phyloP scores from a whole-genome alignment of 345 rosid genomes.

The Heritiera fomes region DNA sequence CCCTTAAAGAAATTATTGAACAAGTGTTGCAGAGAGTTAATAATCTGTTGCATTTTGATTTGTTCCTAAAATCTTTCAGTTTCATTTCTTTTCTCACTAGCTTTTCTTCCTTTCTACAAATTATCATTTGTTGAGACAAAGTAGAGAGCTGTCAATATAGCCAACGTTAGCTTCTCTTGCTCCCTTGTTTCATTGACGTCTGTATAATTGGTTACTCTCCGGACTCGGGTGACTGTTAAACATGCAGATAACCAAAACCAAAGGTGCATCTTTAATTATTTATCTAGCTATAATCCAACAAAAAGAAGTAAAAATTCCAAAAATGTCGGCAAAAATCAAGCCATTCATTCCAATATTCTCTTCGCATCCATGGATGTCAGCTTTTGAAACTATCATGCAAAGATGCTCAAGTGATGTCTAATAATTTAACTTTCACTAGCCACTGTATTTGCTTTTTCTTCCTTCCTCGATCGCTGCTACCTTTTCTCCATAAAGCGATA shows the following conservation, averaged over 20 bases:
- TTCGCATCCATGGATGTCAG: background rate
- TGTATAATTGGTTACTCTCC: background rate
- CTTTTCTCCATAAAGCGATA: background rate
- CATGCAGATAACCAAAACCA: constrained; percentile 8
- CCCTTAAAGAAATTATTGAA: too few species aligned
- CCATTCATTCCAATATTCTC: background rate
- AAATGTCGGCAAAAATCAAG: background rate
- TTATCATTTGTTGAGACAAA: too few species aligned
- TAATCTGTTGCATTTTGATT: too few species aligned
- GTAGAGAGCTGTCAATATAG: too few species aligned
- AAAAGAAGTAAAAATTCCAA: background rate
- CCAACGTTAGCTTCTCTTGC: background rate
- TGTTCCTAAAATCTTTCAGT: too few species aligned
- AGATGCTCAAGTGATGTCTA: background rate
- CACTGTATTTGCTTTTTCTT: background rate
- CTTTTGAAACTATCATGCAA: background rate
- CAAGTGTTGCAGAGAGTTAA: too few species aligned
- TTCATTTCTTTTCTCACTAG: too few species aligned
- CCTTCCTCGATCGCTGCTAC: background rate
- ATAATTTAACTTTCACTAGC: background rate
- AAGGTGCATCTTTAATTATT: background rate
- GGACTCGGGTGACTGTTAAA: background rate
- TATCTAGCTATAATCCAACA: background rate
- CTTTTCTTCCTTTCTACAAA: too few species aligned
- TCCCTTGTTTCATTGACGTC: background rate